These are phyloP conservation scores for Bipolaris sorokiniana DNA, from an alignment of 2,329 filamentous ascomycete genomes.

Conservation along the genomic window DNA sequence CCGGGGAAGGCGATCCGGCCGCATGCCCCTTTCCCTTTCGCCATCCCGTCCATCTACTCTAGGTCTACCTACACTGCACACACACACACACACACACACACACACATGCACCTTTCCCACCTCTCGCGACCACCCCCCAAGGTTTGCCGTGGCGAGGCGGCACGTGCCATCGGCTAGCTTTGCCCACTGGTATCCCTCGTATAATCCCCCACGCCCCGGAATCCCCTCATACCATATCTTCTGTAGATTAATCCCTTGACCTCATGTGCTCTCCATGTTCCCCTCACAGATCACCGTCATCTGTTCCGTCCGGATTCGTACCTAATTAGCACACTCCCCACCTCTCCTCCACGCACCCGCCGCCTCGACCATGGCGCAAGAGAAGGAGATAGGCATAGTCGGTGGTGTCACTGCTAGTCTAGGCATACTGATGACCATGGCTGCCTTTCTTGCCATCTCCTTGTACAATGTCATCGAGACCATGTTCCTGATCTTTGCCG, in stretches of 20 bases:
- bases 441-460: slow-evolving; percentile 27
- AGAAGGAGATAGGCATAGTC: slow-evolving; percentile 16
- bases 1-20: background rate
- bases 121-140: background rate
- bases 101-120: background rate
- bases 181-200: background rate
- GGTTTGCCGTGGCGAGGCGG: background rate
- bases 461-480: slow-evolving; percentile 43
- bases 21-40: background rate
- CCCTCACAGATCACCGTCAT: background rate
- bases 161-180: background rate
- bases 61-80: too few species aligned
- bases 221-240: background rate
- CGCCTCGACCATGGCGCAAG: background rate
- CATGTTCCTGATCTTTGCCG: slow-evolving; percentile 43
- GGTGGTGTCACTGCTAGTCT: slow-evolving; percentile 19
- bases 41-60: too few species aligned
- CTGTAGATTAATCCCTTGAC: background rate
- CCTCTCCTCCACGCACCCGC: background rate
- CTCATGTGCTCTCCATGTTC: background rate
- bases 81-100: background rate
- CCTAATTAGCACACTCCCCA: background rate
- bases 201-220: background rate
- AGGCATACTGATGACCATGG: slow-evolving; percentile 25
- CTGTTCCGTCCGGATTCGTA: background rate